Evolutionary conservation across 2,329 filamentous ascomycete genomes (phyloP).

Genomic region (Metarhizium rileyi): DNA sequence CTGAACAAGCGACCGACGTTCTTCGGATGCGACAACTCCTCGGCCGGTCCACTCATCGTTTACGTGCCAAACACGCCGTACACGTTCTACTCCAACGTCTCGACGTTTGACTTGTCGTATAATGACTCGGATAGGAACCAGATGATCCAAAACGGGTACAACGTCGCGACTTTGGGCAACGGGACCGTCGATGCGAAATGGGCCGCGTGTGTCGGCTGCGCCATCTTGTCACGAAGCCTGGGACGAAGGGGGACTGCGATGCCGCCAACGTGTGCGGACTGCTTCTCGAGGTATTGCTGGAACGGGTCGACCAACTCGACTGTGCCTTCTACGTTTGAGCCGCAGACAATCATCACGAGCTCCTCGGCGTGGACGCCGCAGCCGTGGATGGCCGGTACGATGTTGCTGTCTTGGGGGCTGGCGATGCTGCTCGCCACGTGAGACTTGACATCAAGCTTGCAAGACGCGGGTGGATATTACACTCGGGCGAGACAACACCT

Average conservation of each 20-base stretch:
- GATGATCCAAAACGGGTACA: conserved; percentile 73
- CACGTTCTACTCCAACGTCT: conserved; percentile 59
- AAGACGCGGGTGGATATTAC: too few species aligned
- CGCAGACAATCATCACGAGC: background rate
- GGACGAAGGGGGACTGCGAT: conserved; percentile 53
- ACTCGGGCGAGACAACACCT: too few species aligned
- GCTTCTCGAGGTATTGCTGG: conserved; percentile 79
- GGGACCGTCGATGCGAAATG: conserved; percentile 60
- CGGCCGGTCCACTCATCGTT: conserved; percentile 54
- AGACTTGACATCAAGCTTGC: too few species aligned
- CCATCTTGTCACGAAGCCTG: conserved; percentile 62
- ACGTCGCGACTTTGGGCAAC: conserved; percentile 70
- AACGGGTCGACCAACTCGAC: conserved; percentile 41
- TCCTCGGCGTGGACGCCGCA: background rate
- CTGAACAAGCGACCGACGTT: conserved; percentile 67
- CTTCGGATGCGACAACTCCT: conserved; percentile 58
- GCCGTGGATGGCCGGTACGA: background rate
- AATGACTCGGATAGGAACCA: conserved; percentile 53
- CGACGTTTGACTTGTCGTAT: conserved; percentile 61
- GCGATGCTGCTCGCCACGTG: background rate
- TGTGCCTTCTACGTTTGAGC: background rate
- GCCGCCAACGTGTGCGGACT: conserved; percentile 59
- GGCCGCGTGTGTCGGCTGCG: conserved; percentile 73
- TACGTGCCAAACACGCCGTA: conserved; percentile 80
- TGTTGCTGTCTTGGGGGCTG: background rate